Evolutionary conservation across 176 grass and related monocot species (phyloP), one percentile per base, ranked within the genome.

Genomic region (Juncus effusus): DNA sequence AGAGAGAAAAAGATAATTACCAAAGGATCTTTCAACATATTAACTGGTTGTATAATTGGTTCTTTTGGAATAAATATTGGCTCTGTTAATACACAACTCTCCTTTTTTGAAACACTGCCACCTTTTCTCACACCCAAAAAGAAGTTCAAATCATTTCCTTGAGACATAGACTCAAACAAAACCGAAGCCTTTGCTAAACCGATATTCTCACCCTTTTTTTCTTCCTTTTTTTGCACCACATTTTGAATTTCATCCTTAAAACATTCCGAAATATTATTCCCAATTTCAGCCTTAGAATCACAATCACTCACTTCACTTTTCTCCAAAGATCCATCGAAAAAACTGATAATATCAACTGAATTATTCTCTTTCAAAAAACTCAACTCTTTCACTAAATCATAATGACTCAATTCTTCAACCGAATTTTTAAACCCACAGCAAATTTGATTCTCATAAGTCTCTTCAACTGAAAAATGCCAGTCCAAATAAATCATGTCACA

Each of bases 401-500:
- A 86, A 72, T 37, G 38, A 68, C 79, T 77, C 19, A 86, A 77
- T 69, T 89, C 82, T 65, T 89, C 77, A 38, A 92, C 62, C 74
- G 82, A 81, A 69, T 63, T 73, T 42, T 60, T 77, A 76, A 72
- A 84, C 51, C 61, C 71, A 81, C 72, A 84, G 64, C 85, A 97
- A 78, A 84, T 79, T 50, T 84, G 84, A 78, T 47, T 54, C 59
- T 82, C 85, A 79, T 88, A 97, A 47, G 72, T 54, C 42, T 74
- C 85, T 78, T 89, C 80, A 69, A 81, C 73, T 66, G 84, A 64
- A 71, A 83, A 78, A 83, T 97, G 94, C 88, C 94, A 92, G 77
- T 97, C 94, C 69, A 97, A 84, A 80, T 86, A 97, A 75, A 97
- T 97, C 64, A 40, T 77, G 74, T 97, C 94, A 52, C 74, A 78